Base-by-base conservation (phyloP, 768 basidiomycete genomes). In the Tremella yokohamensis region DNA sequence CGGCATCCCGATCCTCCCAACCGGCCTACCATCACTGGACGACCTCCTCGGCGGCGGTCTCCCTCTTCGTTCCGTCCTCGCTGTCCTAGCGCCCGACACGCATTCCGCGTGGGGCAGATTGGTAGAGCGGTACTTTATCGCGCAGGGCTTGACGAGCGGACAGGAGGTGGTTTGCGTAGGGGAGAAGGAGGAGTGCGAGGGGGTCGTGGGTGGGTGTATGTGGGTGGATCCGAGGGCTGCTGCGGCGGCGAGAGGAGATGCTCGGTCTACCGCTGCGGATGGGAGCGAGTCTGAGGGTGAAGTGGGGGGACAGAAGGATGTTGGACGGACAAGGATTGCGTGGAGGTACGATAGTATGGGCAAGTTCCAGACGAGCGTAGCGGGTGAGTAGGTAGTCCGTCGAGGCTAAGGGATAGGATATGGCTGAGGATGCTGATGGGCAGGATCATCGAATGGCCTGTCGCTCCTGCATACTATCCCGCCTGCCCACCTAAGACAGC, bases 341-440 rank as follows among this genome's bases (percentile, higher is more conserved):
- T 99, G 96, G 89, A 83, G 96, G 71, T 99, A 99, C 76, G 90
- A 90, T 69, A 82, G 85, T 57, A 88, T 97, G 88, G 89, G 87
- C 78, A 85, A 82, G 77, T 94, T 96, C 75, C 84, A 89, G 78
- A 96, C 92, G 3, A 90, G 89, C 1, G 85, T 34, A 34, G 29
- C 29, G 29, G 29, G 29, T 34, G 11, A 34, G 11, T 34, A 4
- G 4, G 6, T 34, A 34, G n/a, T 11, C 29, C 47, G 56, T 60
- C 57, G 44, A 20, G 40, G 4, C 40, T 18, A 24, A 40, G 12
- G 16, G 34, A 40, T 6, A 4, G 4, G 11, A 6, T 4, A 34
- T 34, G 29, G 29, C 6, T 4, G 4, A 11, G 29, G 29, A 34
- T 4, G 29, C 29, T 34, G 29, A 34, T 34, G 29, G 11, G 29